Evolutionary conservation across 768 basidiomycete genomes (phyloP).

Genomic region (Neoboletus brunneissimus): DNA sequence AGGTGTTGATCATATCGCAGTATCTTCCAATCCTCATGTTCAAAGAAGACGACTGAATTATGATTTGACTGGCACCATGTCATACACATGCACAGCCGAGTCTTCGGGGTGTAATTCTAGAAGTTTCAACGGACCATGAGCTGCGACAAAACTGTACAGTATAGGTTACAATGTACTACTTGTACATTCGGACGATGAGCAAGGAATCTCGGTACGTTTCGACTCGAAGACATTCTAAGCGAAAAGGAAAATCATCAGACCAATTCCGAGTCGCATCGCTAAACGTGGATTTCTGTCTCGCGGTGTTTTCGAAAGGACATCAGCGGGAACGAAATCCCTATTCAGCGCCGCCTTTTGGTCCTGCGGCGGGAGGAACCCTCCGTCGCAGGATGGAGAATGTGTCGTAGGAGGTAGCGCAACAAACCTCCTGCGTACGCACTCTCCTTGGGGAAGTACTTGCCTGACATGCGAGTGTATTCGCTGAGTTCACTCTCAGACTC

Average conservation of each 20-base stretch:
- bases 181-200: not conserved
- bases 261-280: not conserved
- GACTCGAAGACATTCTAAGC: not conserved
- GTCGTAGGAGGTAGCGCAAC: conserved; percentile 13
- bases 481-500: conserved; percentile 7
- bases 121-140: too few relatives aligned
- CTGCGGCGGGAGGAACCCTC: not conserved
- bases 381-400: conserved; percentile 5
- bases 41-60: not conserved
- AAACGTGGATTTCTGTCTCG: conserved; percentile 2
- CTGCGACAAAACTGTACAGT: not conserved
- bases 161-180: not conserved
- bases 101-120: not conserved
- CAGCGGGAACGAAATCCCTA: conserved; percentile 9
- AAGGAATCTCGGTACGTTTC: too few relatives aligned
- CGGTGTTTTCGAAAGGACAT: not conserved
- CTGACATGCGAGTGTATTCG: conserved; percentile 1
- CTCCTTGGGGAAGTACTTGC: conserved; percentile 17
- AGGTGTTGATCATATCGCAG: not conserved
- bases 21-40: not conserved
- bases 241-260: not conserved
- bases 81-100: not conserved
- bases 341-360: conserved; percentile 7
- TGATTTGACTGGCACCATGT: not conserved
- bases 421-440: conserved; percentile 17